phyloP scores from a whole-genome alignment of 1,139 yeast species.

The Candida sp. region DNA sequence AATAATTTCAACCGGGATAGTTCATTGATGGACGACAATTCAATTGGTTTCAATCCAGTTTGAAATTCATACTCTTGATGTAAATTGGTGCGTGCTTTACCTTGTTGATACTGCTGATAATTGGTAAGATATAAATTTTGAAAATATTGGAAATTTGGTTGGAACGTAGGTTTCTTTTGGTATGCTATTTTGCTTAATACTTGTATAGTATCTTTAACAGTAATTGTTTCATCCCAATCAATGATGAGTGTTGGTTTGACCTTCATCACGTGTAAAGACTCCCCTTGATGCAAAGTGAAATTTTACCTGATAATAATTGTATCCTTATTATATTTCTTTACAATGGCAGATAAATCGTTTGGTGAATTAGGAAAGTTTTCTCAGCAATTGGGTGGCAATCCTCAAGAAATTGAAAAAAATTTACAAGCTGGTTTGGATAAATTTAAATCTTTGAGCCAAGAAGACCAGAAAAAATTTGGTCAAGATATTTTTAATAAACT shows the following conservation, averaged over 20 bases:
- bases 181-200: conserved; percentile 53
- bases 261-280: neutral
- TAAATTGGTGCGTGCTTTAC: conserved; percentile 12
- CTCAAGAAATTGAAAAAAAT: conserved; percentile 3
- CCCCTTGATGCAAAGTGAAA: neutral
- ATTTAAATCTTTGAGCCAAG: conserved; percentile 13
- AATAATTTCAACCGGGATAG: conserved; percentile 41
- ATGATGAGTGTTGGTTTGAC: conserved; percentile 18
- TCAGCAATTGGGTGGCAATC: conserved; percentile 3
- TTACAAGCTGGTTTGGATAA: conserved; percentile 10
- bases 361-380: conserved; percentile 5
- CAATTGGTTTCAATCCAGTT: conserved; percentile 42
- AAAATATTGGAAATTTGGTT: conserved; percentile 44
- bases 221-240: conserved; percentile 77
- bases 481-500: conserved; percentile 11
- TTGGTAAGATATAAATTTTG: conserved; percentile 41
- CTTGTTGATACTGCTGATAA: conserved; percentile 18
- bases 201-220: conserved; percentile 53
- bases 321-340: neutral
- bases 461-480: conserved; percentile 7
- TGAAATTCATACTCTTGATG: conserved; percentile 43
- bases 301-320: neutral
- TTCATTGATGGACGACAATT: conserved; percentile 47
- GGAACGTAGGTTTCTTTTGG: conserved; percentile 26
- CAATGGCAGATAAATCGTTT: neutral